Evolutionary conservation across 371 early-diverging fungal genomes (phyloP).

Genomic region (Mucor piriformis): DNA sequence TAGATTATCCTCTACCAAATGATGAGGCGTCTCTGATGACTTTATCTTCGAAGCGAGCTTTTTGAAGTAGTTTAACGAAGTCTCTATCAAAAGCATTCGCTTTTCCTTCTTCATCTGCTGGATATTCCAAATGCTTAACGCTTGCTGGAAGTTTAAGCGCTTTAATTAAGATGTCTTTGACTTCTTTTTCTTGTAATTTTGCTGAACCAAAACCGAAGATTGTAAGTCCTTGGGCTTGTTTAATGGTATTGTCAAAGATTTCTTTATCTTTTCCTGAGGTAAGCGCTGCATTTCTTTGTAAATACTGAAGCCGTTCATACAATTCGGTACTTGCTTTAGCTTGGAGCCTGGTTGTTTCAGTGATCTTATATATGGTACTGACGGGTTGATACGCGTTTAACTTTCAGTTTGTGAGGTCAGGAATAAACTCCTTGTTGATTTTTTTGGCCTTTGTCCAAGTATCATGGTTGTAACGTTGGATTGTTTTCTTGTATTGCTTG

Average conservation of each 20-base stretch:
- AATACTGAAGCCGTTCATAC: not conserved
- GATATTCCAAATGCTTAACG: slow-evolving; percentile 6
- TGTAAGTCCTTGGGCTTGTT: slow-evolving; percentile 5
- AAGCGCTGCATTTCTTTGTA: not conserved
- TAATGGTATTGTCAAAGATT: not conserved
- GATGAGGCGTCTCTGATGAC: too few relatives aligned
- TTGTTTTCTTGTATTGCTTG: not conserved
- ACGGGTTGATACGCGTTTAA: not conserved
- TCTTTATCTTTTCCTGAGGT: not conserved
- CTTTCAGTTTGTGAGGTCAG: slow-evolving; percentile 5
- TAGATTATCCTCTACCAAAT: too few relatives aligned
- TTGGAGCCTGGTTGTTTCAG: slow-evolving; percentile 8
- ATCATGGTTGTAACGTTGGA: not conserved
- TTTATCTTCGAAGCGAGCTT: not conserved
- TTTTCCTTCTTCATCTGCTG: not conserved
- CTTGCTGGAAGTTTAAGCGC: slow-evolving; percentile 6
- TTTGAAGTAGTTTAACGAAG: not conserved
- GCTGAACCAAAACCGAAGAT: slow-evolving; percentile 12
- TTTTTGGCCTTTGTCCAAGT: slow-evolving; percentile 6
- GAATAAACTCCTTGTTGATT: slow-evolving; percentile 9
- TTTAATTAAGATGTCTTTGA: not conserved
- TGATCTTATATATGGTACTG: slow-evolving; percentile 1
- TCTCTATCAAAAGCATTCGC: not conserved
- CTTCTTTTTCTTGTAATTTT: slow-evolving; percentile 10
- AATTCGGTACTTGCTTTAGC: slow-evolving; percentile 8